Evolutionary conservation across 2,329 filamentous ascomycete species (phyloP).

Genomic region (Talaromyces sp.): DNA sequence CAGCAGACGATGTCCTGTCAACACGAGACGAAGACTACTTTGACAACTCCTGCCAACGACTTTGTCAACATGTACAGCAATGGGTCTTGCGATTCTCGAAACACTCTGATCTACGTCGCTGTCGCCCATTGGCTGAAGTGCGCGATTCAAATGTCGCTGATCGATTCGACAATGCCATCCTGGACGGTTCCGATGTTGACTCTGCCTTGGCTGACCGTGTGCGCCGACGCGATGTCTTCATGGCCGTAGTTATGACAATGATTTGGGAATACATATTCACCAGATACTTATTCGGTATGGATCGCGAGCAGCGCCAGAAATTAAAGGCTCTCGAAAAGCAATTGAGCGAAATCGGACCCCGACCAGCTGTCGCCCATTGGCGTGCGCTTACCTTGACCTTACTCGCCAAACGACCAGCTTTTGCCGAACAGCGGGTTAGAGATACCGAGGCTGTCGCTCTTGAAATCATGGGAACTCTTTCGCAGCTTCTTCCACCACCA

Average conservation of each 20-base stretch:
- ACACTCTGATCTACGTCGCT: conserved; percentile 87
- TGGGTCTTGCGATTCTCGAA: conserved; percentile 98
- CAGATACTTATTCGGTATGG: conserved; percentile 96
- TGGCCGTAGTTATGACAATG: conserved; percentile 99
- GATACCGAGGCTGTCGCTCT: conserved; percentile 96
- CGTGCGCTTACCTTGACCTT: conserved; percentile 90
- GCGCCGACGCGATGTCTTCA: conserved; percentile 86
- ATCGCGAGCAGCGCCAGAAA: conserved; percentile 94
- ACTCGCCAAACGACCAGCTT: conserved; percentile 73
- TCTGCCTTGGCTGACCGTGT: conserved; percentile 82
- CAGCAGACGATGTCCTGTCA: conserved; percentile 68
- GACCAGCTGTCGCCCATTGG: conserved; percentile 91
- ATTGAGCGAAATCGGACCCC: conserved; percentile 79
- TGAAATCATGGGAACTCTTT: conserved; percentile 79
- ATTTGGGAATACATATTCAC: conserved; percentile 99
- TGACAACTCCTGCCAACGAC: conserved; percentile 84
- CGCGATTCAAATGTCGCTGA: conserved; percentile 90
- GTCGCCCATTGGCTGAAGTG: conserved; percentile 76
- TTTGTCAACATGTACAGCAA: conserved; percentile 93
- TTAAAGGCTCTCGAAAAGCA: conserved; percentile 94
- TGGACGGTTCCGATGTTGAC: conserved; percentile 93
- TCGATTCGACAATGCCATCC: conserved; percentile 85
- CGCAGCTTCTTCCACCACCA: conserved; percentile 80
- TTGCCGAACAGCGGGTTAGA: conserved; percentile 73
- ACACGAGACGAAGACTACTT: conserved; percentile 92